Evolutionary conservation across 1,284 basidiomycete genomes (phyloP).

Genomic region (Ceratobasidium sp.): DNA sequence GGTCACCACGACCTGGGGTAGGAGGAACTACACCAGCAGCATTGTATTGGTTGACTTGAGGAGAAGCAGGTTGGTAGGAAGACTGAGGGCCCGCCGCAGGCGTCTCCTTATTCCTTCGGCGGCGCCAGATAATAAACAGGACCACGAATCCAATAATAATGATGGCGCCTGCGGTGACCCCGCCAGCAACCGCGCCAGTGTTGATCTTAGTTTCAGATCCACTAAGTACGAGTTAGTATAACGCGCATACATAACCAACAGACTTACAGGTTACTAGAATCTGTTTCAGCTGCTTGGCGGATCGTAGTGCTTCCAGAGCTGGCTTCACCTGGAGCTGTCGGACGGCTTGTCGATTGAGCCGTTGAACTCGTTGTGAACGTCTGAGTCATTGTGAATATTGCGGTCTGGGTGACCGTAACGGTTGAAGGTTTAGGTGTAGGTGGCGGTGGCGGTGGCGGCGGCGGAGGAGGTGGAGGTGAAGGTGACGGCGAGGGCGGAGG

Average conservation of each 20-base stretch:
- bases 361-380: too few relatives aligned
- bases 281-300: background rate
- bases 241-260: too few relatives aligned
- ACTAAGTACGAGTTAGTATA: background rate
- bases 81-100: background rate
- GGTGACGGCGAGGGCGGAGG: too few relatives aligned
- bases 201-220: background rate
- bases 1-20: conserved; percentile 18
- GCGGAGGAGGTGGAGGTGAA: background rate
- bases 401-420: too few relatives aligned
- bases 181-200: conserved; percentile 25
- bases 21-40: background rate
- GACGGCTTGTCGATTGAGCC: too few relatives aligned
- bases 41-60: background rate
- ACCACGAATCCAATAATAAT: background rate
- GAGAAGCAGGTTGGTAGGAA: background rate
- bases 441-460: background rate
- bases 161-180: conserved; percentile 5
- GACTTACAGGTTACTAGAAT: conserved; percentile 1
- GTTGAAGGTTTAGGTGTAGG: too few relatives aligned
- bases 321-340: too few relatives aligned
- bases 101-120: background rate
- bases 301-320: background rate
- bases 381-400: too few relatives aligned
- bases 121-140: background rate